Evolutionary conservation across 2,329 filamentous ascomycete species (phyloP).

Genomic region (Fusarium zealandicum): DNA sequence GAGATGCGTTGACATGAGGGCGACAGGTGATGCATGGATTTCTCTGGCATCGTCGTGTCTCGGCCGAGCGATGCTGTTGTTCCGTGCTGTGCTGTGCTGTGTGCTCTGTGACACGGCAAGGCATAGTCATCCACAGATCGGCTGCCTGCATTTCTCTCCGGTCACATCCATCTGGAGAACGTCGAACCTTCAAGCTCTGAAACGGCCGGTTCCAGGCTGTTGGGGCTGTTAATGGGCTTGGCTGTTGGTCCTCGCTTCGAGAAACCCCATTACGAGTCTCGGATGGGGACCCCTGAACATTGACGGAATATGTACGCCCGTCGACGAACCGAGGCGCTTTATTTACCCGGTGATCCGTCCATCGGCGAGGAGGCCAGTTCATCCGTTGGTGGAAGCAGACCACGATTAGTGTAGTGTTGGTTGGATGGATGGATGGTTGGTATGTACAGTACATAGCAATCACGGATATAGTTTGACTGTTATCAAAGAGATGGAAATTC

Average conservation of each 20-base stretch:
- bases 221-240: constrained; percentile 1
- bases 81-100: neutral
- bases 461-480: neutral
- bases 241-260: constrained; percentile 8
- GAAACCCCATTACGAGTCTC: constrained; percentile 1
- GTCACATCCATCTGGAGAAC: constrained; percentile 2
- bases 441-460: too few species aligned
- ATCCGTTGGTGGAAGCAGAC: neutral
- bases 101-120: neutral
- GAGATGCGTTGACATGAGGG: too few species aligned
- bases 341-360: constrained; percentile 13
- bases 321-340: constrained; percentile 3
- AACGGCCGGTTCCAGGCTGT: neutral
- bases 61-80: constrained; percentile 6
- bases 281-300: constrained; percentile 6
- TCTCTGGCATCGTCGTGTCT: neutral
- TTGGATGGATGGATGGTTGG: too few species aligned
- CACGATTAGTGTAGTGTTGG: too few species aligned
- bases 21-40: too few species aligned
- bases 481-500: neutral
- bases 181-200: constrained; percentile 5
- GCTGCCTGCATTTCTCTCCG: constrained; percentile 3
- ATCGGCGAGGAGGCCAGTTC: neutral
- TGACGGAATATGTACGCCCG: constrained; percentile 2
- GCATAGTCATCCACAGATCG: neutral